Evolutionary conservation across 345 rosid species (phyloP).

Genomic region (Raphanus sativus): DNA sequence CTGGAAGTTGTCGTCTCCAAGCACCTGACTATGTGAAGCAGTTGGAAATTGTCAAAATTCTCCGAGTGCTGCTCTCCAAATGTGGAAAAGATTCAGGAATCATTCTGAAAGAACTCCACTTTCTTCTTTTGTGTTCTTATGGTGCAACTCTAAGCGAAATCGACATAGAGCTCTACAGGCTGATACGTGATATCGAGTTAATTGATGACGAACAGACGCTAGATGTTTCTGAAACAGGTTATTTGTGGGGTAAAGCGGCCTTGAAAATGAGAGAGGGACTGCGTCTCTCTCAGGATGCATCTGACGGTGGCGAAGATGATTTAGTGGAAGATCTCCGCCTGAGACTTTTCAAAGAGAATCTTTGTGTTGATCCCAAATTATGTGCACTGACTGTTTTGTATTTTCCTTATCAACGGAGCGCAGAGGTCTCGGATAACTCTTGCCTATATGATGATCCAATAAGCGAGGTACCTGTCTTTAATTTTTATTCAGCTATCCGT

Average conservation of each 20-base stretch:
- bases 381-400: constrained; percentile 66
- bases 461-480: constrained; percentile 25
- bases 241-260: constrained; percentile 82
- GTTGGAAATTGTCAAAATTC: constrained; percentile 71
- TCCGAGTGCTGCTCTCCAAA: constrained; percentile 56
- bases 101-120: constrained; percentile 62
- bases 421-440: constrained; percentile 21
- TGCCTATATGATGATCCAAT: constrained; percentile 12
- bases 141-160: constrained; percentile 74
- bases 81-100: constrained; percentile 55
- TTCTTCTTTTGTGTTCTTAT: constrained; percentile 80
- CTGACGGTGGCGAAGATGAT: constrained; percentile 45
- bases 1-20: constrained; percentile 34
- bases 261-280: constrained; percentile 54
- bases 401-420: constrained; percentile 67
- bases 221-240: constrained; percentile 51
- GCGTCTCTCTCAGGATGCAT: constrained; percentile 45
- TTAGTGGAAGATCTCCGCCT: constrained; percentile 50
- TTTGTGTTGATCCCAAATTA: constrained; percentile 69
- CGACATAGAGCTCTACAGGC: constrained; percentile 68
- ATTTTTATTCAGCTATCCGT: constrained; percentile 1
- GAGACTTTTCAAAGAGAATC: constrained; percentile 73
- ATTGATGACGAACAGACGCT: constrained; percentile 40
- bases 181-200: constrained; percentile 64
- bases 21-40: constrained; percentile 42